Conservation (phyloP, 345 rosid genomes). For the Populus davidiana region DNA sequence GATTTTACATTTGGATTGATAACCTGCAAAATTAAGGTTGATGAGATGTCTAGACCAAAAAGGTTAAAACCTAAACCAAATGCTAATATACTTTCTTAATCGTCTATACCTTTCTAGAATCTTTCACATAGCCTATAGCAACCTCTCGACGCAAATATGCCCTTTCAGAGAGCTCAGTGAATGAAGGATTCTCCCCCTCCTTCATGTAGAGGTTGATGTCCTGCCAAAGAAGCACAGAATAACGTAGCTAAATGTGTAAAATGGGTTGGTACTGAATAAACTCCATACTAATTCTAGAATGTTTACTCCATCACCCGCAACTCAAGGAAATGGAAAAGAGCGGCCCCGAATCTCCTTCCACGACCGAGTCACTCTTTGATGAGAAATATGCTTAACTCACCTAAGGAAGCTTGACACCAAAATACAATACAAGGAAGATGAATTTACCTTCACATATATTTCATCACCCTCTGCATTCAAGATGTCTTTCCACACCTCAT, state of each 20-base stretch:
- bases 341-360: not conserved
- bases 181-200: slow-evolving; percentile 80
- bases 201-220: slow-evolving; percentile 75
- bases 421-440: not conserved
- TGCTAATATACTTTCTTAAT: not conserved
- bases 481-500: slow-evolving; percentile 95
- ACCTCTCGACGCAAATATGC: slow-evolving; percentile 77
- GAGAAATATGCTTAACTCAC: not conserved
- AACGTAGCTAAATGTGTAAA: not conserved
- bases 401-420: not conserved
- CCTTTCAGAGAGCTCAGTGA: slow-evolving; percentile 73
- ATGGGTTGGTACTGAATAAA: not conserved
- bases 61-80: not conserved
- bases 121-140: slow-evolving; percentile 82
- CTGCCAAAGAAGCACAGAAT: slow-evolving; percentile 33
- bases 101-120: slow-evolving; percentile 51
- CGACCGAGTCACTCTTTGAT: not conserved
- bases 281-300: not conserved
- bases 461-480: slow-evolving; percentile 93
- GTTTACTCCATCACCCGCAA: not conserved
- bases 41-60: slow-evolving; percentile 8
- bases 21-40: slow-evolving; percentile 44
- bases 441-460: slow-evolving; percentile 77
- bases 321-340: not conserved
- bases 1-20: slow-evolving; percentile 71